A percentile compares a stretch with the other conserved stretches of the same genome.
These are phyloP conservation scores for Nothopassalora personata DNA, from an alignment of 2,329 filamentous ascomycete species.

Conservation along the genomic window DNA sequence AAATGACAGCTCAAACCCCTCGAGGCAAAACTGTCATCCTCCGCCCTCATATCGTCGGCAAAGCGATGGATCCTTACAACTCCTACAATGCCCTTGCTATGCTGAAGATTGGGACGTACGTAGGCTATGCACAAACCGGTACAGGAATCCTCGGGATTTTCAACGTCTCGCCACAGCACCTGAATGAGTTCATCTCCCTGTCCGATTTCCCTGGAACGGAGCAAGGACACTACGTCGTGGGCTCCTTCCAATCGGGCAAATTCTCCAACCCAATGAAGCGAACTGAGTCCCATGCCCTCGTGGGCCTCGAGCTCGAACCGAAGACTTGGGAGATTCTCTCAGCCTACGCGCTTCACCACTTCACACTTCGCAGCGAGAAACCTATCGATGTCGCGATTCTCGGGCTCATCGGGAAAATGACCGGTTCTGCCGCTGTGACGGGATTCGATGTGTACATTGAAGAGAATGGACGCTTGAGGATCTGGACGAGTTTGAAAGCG, in stretches of 20 bases:
- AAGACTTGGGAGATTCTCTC: slow-evolving; percentile 54
- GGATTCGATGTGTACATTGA: slow-evolving; percentile 55
- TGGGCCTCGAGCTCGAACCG: slow-evolving; percentile 58
- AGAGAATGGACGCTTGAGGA: slow-evolving; percentile 56
- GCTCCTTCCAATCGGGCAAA: slow-evolving; percentile 63
- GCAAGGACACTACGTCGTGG: slow-evolving; percentile 61
- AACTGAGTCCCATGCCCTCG: slow-evolving; percentile 39
- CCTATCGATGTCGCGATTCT: slow-evolving; percentile 60
- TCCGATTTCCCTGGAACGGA: slow-evolving; percentile 67
- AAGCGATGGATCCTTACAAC: slow-evolving; percentile 67
- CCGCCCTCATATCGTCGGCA: slow-evolving; percentile 68
- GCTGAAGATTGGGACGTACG: slow-evolving; percentile 73
- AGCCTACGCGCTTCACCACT: slow-evolving; percentile 60
- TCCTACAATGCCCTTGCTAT: slow-evolving; percentile 67
- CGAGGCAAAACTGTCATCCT: slow-evolving; percentile 73
- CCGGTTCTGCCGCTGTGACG: slow-evolving; percentile 72
- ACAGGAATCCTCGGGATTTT: slow-evolving; percentile 78
- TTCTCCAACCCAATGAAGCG: slow-evolving; percentile 49
- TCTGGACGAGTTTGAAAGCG: slow-evolving; percentile 71
- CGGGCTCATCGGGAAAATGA: slow-evolving; percentile 83
- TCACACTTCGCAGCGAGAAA: slow-evolving; percentile 39
- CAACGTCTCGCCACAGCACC: slow-evolving; percentile 61
- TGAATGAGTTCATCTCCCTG: slow-evolving; percentile 67
- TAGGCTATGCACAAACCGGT: slow-evolving; percentile 62
- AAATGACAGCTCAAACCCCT: slow-evolving; percentile 73